Evolutionary conservation across 305 asterid genomes (phyloP), one percentile per base, ranked within the genome.

Genomic region (Plantago coronopus): DNA sequence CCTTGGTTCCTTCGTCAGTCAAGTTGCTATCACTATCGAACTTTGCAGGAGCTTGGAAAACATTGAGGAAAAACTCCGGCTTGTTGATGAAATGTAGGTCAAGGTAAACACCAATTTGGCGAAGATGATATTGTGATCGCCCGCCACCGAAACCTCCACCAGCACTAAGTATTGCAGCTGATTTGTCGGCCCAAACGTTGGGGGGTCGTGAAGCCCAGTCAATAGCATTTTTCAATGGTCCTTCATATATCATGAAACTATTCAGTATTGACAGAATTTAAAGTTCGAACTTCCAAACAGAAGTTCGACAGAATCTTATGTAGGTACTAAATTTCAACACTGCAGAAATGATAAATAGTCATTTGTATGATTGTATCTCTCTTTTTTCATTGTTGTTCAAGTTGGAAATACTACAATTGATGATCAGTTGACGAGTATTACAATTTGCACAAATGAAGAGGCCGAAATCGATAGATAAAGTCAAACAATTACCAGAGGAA

Each of bases 151-250:
- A 78, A 18, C 77, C 60, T 43, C 83, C 96, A 29, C 95, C 95
- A 0, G 83, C 59, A 64, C 96, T 86, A 58, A 88, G 78, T 4
- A 88, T 72, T 22, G 95, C 93, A 17, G 93, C 95, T 1, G 87
- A 68, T 80, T 88, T 88, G 50, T 76, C 82, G 0, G 74, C 93
- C 93, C 95, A 88, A 15, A 78, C 84, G 55, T 86, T 88, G 8
- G 94, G 94, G 14, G 90, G 80, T 70, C 93, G 75, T 1, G 96
- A 88, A 56, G 88, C 96, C 96, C 96, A 88, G 69, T 88, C 96
- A 62, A 88, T 63, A 12, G 96, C 95, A 54, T 88, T 88, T 69
- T 88, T 88, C 57, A 86, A 69, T 10, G 95, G 95, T 27, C 75
- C 96, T 88, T 29, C 27, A 13, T 16, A 22, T 27, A 46, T 34